These are phyloP conservation scores for Didymella keratinophila DNA, from an alignment of 2,329 filamentous ascomycete genomes.

Conservation along the genomic window DNA sequence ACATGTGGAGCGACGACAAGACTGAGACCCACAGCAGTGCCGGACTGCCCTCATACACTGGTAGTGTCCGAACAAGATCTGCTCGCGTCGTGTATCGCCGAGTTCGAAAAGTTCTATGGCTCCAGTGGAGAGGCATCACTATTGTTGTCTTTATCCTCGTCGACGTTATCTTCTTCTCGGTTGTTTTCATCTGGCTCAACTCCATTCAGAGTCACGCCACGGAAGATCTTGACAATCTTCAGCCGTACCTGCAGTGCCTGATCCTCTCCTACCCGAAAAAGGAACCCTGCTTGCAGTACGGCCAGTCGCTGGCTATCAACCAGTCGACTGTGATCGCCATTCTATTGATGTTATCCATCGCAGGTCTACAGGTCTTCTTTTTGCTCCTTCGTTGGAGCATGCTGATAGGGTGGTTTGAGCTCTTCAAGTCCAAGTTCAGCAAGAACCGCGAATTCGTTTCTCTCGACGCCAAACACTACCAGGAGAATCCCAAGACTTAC, in stretches of 20 bases:
- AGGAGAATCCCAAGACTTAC: conserved; percentile 42
- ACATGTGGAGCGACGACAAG: conserved; percentile 74
- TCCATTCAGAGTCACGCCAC: conserved; percentile 64
- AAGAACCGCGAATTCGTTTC: conserved; percentile 85
- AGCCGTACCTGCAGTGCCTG: conserved; percentile 78
- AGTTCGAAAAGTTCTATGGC: conserved; percentile 82
- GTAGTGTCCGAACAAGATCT: conserved; percentile 79
- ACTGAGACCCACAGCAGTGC: conserved; percentile 71
- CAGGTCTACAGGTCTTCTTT: conserved; percentile 84
- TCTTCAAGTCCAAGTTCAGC: conserved; percentile 60
- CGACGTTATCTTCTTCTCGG: conserved; percentile 92
- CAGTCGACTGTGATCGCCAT: conserved; percentile 82
- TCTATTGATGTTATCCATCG: conserved; percentile 79
- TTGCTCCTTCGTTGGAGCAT: conserved; percentile 86
- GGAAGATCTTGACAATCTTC: conserved; percentile 63
- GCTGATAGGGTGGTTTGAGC: conserved; percentile 80
- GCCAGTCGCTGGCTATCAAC: conserved; percentile 71
- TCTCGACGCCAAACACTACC: conserved; percentile 70
- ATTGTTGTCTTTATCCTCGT: conserved; percentile 89
- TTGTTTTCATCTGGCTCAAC: conserved; percentile 87
- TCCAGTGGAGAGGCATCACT: conserved; percentile 93
- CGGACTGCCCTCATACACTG: conserved; percentile 70
- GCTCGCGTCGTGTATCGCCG: conserved; percentile 88
- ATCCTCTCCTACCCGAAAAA: conserved; percentile 65
- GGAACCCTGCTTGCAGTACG: conserved; percentile 68